Evolutionary conservation across 805 yeast species (phyloP), one percentile per base, ranked within the genome.

Genomic region (Pichia phayaonensis): DNA sequence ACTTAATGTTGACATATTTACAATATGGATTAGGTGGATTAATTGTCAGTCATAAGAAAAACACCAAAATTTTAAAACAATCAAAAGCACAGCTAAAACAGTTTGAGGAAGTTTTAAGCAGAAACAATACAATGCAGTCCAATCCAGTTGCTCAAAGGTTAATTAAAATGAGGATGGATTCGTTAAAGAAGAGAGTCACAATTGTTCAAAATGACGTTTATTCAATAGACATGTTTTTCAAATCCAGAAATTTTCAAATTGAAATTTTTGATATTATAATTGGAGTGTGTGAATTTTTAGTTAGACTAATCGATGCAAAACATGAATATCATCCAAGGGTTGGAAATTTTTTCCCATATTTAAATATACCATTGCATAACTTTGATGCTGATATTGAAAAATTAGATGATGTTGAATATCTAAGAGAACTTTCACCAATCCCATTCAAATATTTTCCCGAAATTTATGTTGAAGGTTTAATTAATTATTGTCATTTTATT

Each of bases 21-120:
- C 90, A 92, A 57, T 94, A 86, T 68, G 99, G 98, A 42, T 71
- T 88, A 41, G 95, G 95, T 23, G 98, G 97, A 46, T 68, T 85
- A 0, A 67, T 77, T 51, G 74, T 80, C 43, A 73, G 72, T 44
- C 79, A 80, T 53, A 81, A 78, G 42, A 79, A 83, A 52, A 60
- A 83, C 31, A 72, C 72, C 54, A 71, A 72, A 29, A 70, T 73
- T 52, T 67, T 77, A 44, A 74, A 75, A 44, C 80, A 79, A 54
- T 57, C 72, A 34, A 70, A 76, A 16, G 77, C 77, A 55, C 84
- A 81, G 58, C 53, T 83, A 44, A 79, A 80, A 13, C 72, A 72
- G 46, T 62, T 84, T 44, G 78, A 76, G 52, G 71, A 72, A 46
- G 67, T 63, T 59, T 45, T 64, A 11, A 47, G 53, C 34, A 56